These are phyloP conservation scores for Hypholoma sublateritium DNA, from an alignment of 768 basidiomycete species.

Conservation along the genomic window DNA sequence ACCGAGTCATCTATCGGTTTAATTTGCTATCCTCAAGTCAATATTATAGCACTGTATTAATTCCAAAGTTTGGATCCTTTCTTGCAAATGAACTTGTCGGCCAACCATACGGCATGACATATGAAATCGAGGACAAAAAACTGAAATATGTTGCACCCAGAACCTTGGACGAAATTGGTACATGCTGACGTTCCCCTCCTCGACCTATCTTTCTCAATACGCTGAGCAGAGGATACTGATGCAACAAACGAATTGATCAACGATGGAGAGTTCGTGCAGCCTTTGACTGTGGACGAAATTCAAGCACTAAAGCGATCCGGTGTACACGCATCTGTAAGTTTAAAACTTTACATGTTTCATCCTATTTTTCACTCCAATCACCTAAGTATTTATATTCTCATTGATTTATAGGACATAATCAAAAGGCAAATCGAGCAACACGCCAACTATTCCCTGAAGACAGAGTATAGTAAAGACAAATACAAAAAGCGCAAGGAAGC, in stretches of 20 bases:
- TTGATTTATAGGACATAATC: constrained; percentile 81
- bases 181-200: background rate
- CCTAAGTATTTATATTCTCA: constrained; percentile 13
- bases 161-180: constrained; percentile 80
- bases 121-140: constrained; percentile 78
- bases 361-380: constrained; percentile 15
- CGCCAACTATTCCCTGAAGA: constrained; percentile 89
- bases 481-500: constrained; percentile 96
- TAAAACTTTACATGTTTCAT: constrained; percentile 5
- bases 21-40: constrained; percentile 4
- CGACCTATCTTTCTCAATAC: background rate
- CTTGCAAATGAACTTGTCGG: constrained; percentile 73
- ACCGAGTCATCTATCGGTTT: background rate
- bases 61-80: constrained; percentile 90
- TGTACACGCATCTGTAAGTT: constrained; percentile 67
- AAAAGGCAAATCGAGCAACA: constrained; percentile 92
- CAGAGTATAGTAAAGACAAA: constrained; percentile 98
- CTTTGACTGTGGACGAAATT: constrained; percentile 83
- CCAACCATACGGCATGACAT: constrained; percentile 84
- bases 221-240: constrained; percentile 84
- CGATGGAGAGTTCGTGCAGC: constrained; percentile 82
- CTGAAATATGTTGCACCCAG: constrained; percentile 62
- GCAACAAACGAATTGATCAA: constrained; percentile 97
- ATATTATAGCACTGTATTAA: constrained; percentile 55
- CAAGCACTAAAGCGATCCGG: constrained; percentile 81